Evolutionary conservation across 1,139 yeast genomes (phyloP).

Genomic region (Wickerhamomyces sp.): DNA sequence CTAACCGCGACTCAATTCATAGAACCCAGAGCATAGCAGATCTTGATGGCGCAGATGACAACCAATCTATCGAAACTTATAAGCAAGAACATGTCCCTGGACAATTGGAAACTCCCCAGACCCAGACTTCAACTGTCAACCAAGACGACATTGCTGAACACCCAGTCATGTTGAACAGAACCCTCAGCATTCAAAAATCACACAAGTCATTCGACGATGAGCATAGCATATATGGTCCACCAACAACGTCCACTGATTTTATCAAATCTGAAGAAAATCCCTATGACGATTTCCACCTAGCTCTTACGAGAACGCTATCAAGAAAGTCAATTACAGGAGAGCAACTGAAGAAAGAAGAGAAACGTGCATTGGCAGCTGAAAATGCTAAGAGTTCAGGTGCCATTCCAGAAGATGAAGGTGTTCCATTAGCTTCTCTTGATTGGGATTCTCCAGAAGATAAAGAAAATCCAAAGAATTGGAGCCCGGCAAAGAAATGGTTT

Average conservation of each 20-base stretch:
- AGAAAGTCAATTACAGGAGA: constrained; percentile 18
- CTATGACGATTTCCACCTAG: constrained; percentile 19
- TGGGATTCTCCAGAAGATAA: constrained; percentile 62
- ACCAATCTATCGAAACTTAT: neutral
- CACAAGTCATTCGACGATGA: constrained; percentile 14
- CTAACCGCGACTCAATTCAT: neutral
- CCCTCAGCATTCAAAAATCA: constrained; percentile 7
- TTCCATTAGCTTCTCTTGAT: constrained; percentile 40
- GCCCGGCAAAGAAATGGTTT: constrained; percentile 55
- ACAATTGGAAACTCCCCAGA: neutral
- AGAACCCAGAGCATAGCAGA: neutral
- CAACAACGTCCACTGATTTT: constrained; percentile 5
- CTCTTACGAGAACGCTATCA: constrained; percentile 20
- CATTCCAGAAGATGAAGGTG: constrained; percentile 11
- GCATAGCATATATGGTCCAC: constrained; percentile 15
- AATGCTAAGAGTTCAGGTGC: neutral
- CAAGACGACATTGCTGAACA: neutral
- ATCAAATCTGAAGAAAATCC: constrained; percentile 5
- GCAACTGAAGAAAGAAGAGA: constrained; percentile 5
- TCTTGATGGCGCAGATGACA: neutral
- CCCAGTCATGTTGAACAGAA: neutral
- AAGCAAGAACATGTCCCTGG: neutral
- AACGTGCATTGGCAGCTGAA: neutral
- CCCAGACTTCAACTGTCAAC: neutral
- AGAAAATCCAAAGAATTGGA: constrained; percentile 65